phyloP scores from a whole-genome alignment of 2,329 filamentous ascomycete species.

The Cercospora zeina region DNA sequence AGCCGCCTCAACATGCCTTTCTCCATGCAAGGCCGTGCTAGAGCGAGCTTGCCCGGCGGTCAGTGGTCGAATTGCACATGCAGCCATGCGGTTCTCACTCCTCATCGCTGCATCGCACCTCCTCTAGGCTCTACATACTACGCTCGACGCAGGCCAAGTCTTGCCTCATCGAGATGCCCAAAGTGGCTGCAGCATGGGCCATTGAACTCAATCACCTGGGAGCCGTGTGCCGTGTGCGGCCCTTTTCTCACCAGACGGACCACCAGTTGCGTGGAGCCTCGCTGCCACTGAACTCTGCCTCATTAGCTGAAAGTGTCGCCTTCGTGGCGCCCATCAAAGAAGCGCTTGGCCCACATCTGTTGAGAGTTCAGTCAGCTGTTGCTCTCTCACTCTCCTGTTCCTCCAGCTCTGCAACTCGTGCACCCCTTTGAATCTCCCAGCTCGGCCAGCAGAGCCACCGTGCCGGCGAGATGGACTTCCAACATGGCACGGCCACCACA shows the following conservation, averaged over 20 bases:
- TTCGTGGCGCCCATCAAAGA: slow-evolving; percentile 1
- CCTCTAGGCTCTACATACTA: not conserved
- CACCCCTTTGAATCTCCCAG: not conserved
- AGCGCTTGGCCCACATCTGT: slow-evolving; percentile 6
- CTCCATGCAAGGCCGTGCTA: not conserved
- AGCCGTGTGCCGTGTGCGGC: slow-evolving; percentile 1
- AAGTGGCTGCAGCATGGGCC: slow-evolving; percentile 15
- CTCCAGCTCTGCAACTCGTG: not conserved
- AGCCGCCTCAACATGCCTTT: slow-evolving; percentile 16
- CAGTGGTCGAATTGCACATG: slow-evolving; percentile 7
- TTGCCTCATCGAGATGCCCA: slow-evolving; percentile 5
- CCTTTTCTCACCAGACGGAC: slow-evolving; percentile 3
- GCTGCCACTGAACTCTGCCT: slow-evolving; percentile 12
- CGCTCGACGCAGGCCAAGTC: not conserved
- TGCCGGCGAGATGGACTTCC: slow-evolving; percentile 32
- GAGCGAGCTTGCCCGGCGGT: slow-evolving; percentile 5
- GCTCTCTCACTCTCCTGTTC: not conserved
- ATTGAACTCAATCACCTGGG: slow-evolving; percentile 19
- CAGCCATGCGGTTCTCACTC: slow-evolving; percentile 15
- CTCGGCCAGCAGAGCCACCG: slow-evolving; percentile 4
- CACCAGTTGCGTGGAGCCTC: slow-evolving; percentile 6
- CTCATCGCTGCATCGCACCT: not conserved
- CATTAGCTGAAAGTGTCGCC: slow-evolving; percentile 12
- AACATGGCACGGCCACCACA: slow-evolving; percentile 35
- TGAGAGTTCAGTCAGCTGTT: slow-evolving; percentile 4